phyloP scores from a whole-genome alignment of 495 filamentous ascomycete species.

The Podospora australis region DNA sequence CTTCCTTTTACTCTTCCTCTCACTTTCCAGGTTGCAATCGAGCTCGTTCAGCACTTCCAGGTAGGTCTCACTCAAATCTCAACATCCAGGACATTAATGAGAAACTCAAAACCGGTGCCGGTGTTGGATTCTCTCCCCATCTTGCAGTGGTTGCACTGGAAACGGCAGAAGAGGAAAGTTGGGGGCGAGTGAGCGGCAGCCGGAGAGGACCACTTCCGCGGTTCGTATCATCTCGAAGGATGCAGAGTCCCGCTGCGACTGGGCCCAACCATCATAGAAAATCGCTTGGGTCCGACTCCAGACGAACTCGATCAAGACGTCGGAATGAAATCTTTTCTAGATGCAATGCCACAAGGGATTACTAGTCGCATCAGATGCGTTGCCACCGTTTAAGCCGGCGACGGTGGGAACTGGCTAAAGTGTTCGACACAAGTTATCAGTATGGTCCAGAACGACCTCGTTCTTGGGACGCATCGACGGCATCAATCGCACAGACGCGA shows the following conservation, averaged over 20 bases:
- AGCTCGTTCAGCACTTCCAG: no score
- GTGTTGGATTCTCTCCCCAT: no score
- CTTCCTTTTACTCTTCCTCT: no score
- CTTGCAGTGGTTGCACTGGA: no score
- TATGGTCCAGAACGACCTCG: conserved; percentile 4
- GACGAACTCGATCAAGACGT: background rate
- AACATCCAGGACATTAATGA: no score
- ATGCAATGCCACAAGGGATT: conserved; percentile 3
- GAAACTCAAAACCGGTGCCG: no score
- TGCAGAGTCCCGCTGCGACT: background rate
- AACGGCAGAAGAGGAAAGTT: no score
- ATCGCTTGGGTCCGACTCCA: background rate
- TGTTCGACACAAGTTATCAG: conserved; percentile 8
- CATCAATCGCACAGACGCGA: conserved; percentile 20
- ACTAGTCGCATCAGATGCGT: background rate
- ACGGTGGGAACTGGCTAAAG: conserved; percentile 9
- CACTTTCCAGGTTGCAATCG: no score
- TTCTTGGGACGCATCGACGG: conserved; percentile 7
- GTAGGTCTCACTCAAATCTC: no score
- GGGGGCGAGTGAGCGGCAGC: no score
- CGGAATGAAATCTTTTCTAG: conserved; percentile 6
- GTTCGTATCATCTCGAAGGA: no score
- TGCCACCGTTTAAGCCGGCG: conserved; percentile 2
- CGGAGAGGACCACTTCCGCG: background rate
- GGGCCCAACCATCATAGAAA: background rate